Evolutionary conservation across 1,284 basidiomycete genomes (phyloP).

Genomic region (Schizopora paradoxa): DNA sequence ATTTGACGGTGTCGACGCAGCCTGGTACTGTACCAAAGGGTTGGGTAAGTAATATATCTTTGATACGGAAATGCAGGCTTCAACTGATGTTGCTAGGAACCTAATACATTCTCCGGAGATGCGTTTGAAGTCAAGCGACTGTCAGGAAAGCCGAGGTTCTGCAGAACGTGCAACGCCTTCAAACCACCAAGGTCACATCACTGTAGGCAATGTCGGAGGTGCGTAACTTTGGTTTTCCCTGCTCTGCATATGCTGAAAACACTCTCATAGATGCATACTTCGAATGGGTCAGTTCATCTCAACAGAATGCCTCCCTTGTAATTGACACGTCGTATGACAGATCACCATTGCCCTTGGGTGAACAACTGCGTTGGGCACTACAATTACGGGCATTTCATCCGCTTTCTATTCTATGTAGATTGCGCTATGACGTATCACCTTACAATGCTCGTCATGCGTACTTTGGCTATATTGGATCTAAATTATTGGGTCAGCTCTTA

Average conservation of each 20-base stretch:
- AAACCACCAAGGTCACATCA: slow-evolving; percentile 84
- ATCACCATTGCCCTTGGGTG: slow-evolving; percentile 91
- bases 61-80: slow-evolving; percentile 7
- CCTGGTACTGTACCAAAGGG: slow-evolving; percentile 77
- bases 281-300: slow-evolving; percentile 60
- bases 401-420: slow-evolving; percentile 90
- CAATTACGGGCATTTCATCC: slow-evolving; percentile 88
- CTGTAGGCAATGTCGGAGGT: slow-evolving; percentile 81
- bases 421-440: slow-evolving; percentile 83
- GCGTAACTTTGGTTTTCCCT: slow-evolving; percentile 24
- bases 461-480: slow-evolving; percentile 42
- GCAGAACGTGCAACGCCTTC: slow-evolving; percentile 70
- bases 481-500: slow-evolving; percentile 49
- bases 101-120: slow-evolving; percentile 60
- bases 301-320: not conserved
- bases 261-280: slow-evolving; percentile 59
- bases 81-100: slow-evolving; percentile 45
- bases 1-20: slow-evolving; percentile 71
- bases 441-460: slow-evolving; percentile 66
- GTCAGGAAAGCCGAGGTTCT: slow-evolving; percentile 75
- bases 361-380: slow-evolving; percentile 87
- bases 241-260: slow-evolving; percentile 1
- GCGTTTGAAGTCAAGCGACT: slow-evolving; percentile 85
- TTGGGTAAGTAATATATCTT: slow-evolving; percentile 56
- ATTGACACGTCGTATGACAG: slow-evolving; percentile 31